Evolutionary conservation across 345 rosid genomes (phyloP).

Genomic region (Camelina hispida): DNA sequence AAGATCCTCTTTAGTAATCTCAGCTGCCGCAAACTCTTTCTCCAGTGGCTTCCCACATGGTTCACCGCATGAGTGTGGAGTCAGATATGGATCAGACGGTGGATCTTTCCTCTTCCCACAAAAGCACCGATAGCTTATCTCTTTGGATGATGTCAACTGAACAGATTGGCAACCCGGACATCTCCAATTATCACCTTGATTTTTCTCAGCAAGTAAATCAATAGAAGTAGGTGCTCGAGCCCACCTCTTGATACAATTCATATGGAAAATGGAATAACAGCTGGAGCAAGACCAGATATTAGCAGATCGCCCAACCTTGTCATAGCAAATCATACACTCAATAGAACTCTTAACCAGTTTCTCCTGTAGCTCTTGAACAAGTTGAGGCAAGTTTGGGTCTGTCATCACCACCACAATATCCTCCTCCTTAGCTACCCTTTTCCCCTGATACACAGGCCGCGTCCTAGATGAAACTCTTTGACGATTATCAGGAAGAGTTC

Average conservation of each 20-base stretch:
- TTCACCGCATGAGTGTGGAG: conserved; percentile 98
- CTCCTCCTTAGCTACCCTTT: conserved; percentile 43
- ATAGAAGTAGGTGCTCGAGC: conserved; percentile 91
- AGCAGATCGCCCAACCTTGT: conserved; percentile 81
- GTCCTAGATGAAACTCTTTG: conserved; percentile 46
- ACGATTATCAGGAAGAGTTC: conserved; percentile 42
- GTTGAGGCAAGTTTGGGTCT: conserved; percentile 79
- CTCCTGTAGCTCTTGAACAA: conserved; percentile 90
- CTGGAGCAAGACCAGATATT: conserved; percentile 93
- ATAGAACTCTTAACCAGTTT: conserved; percentile 70
- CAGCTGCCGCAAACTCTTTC: conserved; percentile 49
- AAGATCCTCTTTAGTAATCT: conserved; percentile 56
- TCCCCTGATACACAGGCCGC: conserved; percentile 50
- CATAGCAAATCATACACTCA: conserved; percentile 98
- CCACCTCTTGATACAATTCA: conserved; percentile 94
- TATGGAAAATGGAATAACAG: conserved; percentile 91
- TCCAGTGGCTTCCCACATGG: conserved; percentile 94
- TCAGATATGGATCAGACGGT: conserved; percentile 85
- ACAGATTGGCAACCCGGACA: conserved; percentile 98
- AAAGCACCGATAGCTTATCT: conserved; percentile 79
- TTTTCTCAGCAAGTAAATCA: conserved; percentile 79
- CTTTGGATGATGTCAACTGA: conserved; percentile 73
- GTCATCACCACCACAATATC: conserved; percentile 38
- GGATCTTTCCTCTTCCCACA: conserved; percentile 90
- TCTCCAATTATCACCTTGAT: conserved; percentile 92